Conservation (phyloP, 2,329 filamentous ascomycete species). For the Trichoderma sp. region DNA sequence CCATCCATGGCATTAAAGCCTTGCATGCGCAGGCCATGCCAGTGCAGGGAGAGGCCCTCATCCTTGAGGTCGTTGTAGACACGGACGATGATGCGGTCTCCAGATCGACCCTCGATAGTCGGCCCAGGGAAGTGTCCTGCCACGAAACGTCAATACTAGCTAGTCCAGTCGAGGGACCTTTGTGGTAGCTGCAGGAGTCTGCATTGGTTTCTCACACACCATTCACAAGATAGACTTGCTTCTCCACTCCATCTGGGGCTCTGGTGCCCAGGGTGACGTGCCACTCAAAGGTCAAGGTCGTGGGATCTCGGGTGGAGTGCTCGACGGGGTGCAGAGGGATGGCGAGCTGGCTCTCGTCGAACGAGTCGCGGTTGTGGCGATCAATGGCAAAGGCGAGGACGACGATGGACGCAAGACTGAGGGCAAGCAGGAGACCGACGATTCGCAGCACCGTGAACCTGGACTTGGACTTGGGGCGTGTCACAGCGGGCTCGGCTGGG, state of each 20-base stretch:
- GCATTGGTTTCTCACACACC: slow-evolving; percentile 27
- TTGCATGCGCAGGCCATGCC: slow-evolving; percentile 75
- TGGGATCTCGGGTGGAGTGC: slow-evolving; percentile 29
- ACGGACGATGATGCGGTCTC: slow-evolving; percentile 70
- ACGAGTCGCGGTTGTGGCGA: not conserved
- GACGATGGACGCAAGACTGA: slow-evolving; percentile 17
- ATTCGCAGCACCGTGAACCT: slow-evolving; percentile 11
- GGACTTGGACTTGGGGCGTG: not conserved
- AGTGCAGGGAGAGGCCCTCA: slow-evolving; percentile 70
- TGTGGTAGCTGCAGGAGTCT: not conserved
- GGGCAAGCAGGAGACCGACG: slow-evolving; percentile 9
- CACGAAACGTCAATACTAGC: not conserved
- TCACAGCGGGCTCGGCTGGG: not conserved
- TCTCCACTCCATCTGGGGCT: slow-evolving; percentile 35
- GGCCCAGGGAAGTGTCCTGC: slow-evolving; percentile 67
- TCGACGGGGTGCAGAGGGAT: slow-evolving; percentile 30
- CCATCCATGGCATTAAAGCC: slow-evolving; percentile 72
- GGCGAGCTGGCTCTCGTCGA: slow-evolving; percentile 29
- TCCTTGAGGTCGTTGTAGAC: slow-evolving; percentile 64
- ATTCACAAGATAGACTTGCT: slow-evolving; percentile 36
- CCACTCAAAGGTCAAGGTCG: slow-evolving; percentile 32
- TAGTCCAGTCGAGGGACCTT: not conserved
- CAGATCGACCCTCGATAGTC: slow-evolving; percentile 69
- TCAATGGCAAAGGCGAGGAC: slow-evolving; percentile 5
- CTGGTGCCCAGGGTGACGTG: slow-evolving; percentile 31